Evolutionary conservation across 306 rosid species (phyloP).

Genomic region (Prunus mira): DNA sequence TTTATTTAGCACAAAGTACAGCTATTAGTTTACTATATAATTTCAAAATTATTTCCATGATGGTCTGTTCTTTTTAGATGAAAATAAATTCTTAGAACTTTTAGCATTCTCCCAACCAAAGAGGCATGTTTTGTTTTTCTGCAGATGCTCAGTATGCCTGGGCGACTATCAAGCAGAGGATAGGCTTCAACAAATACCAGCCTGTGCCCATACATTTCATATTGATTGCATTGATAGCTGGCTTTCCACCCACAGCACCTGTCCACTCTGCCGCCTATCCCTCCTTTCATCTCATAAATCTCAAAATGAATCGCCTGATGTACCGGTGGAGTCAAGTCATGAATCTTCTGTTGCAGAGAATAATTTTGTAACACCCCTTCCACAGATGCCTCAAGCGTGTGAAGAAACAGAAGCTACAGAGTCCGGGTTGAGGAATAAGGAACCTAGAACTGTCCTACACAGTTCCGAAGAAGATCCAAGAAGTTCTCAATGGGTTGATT

Average conservation of each 20-base stretch:
- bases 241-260: slow-evolving; percentile 77
- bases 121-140: neutral
- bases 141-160: slow-evolving; percentile 86
- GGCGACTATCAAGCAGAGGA: slow-evolving; percentile 79
- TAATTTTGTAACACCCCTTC: slow-evolving; percentile 25
- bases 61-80: neutral
- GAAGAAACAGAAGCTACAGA: slow-evolving; percentile 30
- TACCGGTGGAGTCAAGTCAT: slow-evolving; percentile 28
- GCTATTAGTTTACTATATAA: neutral
- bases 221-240: slow-evolving; percentile 85
- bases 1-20: neutral
- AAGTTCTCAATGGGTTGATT: slow-evolving; percentile 23
- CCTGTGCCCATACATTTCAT: slow-evolving; percentile 83
- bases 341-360: slow-evolving; percentile 22
- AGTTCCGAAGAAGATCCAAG: slow-evolving; percentile 33
- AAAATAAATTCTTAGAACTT: neutral
- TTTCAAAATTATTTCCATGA: neutral
- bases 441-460: slow-evolving; percentile 23
- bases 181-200: slow-evolving; percentile 84
- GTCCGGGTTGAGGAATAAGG: slow-evolving; percentile 34
- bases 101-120: neutral
- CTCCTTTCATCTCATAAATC: slow-evolving; percentile 50
- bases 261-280: slow-evolving; percentile 92
- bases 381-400: slow-evolving; percentile 24
- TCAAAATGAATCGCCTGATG: slow-evolving; percentile 30